These are phyloP conservation scores for Cladophialophora exuberans DNA, from an alignment of 2,329 filamentous ascomycete species.

Conservation along the genomic window DNA sequence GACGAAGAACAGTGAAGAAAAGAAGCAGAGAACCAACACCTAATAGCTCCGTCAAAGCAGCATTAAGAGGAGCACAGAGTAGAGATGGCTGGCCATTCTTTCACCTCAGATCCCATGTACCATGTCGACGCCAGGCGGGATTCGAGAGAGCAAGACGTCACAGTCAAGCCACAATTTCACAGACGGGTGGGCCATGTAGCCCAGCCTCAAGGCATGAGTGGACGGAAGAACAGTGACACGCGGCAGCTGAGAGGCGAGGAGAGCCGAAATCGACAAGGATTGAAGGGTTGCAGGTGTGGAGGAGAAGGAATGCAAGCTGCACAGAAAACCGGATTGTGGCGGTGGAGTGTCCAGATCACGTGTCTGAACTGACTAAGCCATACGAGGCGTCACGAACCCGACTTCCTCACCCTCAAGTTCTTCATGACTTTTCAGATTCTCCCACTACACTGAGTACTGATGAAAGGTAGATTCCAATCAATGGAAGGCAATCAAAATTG, in stretches of 20 bases:
- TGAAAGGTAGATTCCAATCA: too few relatives aligned
- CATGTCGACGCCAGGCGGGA: slow-evolving; percentile 11
- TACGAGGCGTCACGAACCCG: too few relatives aligned
- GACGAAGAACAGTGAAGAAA: not conserved
- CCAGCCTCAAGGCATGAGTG: not conserved
- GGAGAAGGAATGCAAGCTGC: not conserved
- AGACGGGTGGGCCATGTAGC: not conserved
- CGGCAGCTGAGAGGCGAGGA: not conserved
- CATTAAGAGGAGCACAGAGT: not conserved
- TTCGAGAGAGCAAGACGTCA: slow-evolving; percentile 13
- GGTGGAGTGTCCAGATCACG: slow-evolving; percentile 8
- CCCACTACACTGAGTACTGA: too few relatives aligned
- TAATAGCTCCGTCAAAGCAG: not conserved
- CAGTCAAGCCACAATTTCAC: slow-evolving; percentile 18
- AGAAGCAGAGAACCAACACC: not conserved
- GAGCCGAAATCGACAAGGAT: slow-evolving; percentile 12
- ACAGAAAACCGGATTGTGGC: slow-evolving; percentile 29
- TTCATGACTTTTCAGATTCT: too few relatives aligned
- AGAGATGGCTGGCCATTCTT: not conserved
- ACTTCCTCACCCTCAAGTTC: too few relatives aligned
- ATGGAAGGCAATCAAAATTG: too few relatives aligned
- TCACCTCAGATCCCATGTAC: slow-evolving; percentile 14
- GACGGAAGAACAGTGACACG: not conserved
- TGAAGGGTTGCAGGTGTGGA: too few relatives aligned
- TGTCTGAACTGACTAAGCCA: not conserved